Evolutionary conservation across 441 rosid genomes (phyloP).

Genomic region (Daphne laureola): DNA sequence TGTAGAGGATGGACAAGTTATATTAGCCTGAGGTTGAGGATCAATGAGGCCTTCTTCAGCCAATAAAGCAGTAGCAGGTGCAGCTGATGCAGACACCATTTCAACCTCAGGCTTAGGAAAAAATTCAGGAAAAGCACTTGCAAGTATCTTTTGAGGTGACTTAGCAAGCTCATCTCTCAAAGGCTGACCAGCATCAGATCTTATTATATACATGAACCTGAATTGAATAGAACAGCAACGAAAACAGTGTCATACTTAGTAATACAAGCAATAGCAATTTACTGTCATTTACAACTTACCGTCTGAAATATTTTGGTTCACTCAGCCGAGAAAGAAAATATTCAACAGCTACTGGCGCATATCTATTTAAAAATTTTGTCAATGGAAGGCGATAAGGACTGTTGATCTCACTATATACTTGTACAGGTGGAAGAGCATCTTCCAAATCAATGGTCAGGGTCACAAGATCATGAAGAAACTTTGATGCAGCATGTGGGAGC

Average conservation of each 20-base stretch:
- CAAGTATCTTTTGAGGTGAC: slow-evolving; percentile 85
- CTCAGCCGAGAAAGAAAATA: slow-evolving; percentile 89
- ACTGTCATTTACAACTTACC: slow-evolving; percentile 45
- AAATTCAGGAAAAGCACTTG: slow-evolving; percentile 77
- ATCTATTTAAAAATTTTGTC: slow-evolving; percentile 88
- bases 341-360: slow-evolving; percentile 91
- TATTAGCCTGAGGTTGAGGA: slow-evolving; percentile 43
- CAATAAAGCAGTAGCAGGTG: slow-evolving; percentile 48
- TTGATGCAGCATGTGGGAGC: slow-evolving; percentile 95
- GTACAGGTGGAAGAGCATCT: slow-evolving; percentile 84
- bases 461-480: slow-evolving; percentile 96
- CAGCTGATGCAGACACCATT: slow-evolving; percentile 38
- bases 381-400: slow-evolving; percentile 98
- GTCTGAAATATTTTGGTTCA: slow-evolving; percentile 87
- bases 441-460: slow-evolving; percentile 91
- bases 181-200: slow-evolving; percentile 95
- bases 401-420: slow-evolving; percentile 93
- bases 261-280: slow-evolving; percentile 13
- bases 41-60: slow-evolving; percentile 50
- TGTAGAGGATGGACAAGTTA: slow-evolving; percentile 36
- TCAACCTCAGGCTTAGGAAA: slow-evolving; percentile 55
- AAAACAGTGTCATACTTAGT: slow-evolving; percentile 8
- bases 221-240: slow-evolving; percentile 19
- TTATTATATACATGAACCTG: slow-evolving; percentile 93
- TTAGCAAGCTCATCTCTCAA: slow-evolving; percentile 96